Percentiles rank a stretch among this genome's conserved stretches.
phyloP scores from a whole-genome alignment of 176 grass and related monocot genomes.

The Tillandsia fasciculata region DNA sequence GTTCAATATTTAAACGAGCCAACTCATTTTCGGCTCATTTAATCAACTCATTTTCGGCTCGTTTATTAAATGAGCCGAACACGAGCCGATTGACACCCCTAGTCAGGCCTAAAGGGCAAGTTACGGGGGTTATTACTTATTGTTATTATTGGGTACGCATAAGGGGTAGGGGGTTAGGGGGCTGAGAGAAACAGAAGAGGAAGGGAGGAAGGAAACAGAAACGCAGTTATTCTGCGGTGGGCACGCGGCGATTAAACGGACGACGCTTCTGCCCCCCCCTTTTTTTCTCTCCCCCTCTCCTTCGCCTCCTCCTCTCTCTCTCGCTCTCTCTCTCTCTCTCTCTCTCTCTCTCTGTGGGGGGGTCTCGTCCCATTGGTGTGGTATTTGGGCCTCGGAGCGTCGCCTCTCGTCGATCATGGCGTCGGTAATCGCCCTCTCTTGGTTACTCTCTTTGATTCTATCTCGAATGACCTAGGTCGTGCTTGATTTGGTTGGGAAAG shows the following conservation, averaged over 20 bases:
- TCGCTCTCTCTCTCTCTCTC: slow-evolving; percentile 2
- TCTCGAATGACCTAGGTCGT: neutral
- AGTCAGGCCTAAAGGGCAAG: too few relatives aligned
- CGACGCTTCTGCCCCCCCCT: neutral
- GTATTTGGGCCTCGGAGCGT: slow-evolving; percentile 11
- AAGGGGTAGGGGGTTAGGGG: neutral
- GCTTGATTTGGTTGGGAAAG: neutral
- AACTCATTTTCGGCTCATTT: too few relatives aligned
- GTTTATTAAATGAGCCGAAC: too few relatives aligned
- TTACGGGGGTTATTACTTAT: neutral
- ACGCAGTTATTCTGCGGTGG: slow-evolving; percentile 27
- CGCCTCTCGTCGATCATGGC: slow-evolving; percentile 22
- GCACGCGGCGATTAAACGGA: slow-evolving; percentile 31
- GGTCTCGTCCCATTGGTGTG: neutral
- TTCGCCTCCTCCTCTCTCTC: neutral
- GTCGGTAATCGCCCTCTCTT: slow-evolving; percentile 19
- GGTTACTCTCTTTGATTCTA: neutral
- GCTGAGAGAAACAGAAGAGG: neutral
- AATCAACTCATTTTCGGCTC: too few relatives aligned
- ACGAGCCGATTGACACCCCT: too few relatives aligned
- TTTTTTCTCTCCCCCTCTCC: neutral
- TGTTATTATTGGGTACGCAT: neutral
- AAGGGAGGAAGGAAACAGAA: neutral
- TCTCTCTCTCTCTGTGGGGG: neutral
- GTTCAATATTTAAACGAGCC: too few relatives aligned